These are phyloP conservation scores for Sanghuangporus baumii DNA, from an alignment of 1,284 basidiomycete genomes.

Conservation along the genomic window DNA sequence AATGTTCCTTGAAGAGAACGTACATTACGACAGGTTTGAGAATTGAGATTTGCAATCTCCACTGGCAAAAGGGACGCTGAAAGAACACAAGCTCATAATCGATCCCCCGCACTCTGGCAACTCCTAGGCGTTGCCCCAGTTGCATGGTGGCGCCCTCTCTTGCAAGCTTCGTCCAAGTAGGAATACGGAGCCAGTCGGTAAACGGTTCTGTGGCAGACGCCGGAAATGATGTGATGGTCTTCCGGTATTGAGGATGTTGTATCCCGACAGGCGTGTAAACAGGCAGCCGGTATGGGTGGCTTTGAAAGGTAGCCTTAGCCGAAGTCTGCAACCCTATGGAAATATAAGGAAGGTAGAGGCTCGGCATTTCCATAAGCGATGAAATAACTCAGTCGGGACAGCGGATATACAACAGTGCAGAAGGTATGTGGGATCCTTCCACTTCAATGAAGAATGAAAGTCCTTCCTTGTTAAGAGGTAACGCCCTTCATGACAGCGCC, in stretches of 20 bases:
- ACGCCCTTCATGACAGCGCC: too few relatives aligned
- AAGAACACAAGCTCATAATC: too few relatives aligned
- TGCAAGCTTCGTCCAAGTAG: not conserved
- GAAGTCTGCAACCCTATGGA: not conserved
- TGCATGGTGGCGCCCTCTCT: not conserved
- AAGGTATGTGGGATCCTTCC: too few relatives aligned
- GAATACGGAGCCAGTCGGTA: not conserved
- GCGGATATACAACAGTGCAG: too few relatives aligned
- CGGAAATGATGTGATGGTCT: not conserved
- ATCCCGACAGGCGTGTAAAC: not conserved
- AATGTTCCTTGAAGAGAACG: too few relatives aligned
- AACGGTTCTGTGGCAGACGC: not conserved
- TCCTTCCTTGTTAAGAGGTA: too few relatives aligned
- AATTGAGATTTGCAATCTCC: too few relatives aligned
- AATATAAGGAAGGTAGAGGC: not conserved
- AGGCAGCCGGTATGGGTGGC: not conserved
- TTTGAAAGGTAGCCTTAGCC: not conserved
- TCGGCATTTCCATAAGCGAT: not conserved
- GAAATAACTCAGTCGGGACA: not conserved
- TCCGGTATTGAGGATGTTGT: not conserved
- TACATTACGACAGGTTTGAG: too few relatives aligned
- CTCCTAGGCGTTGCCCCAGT: not conserved
- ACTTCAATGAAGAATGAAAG: too few relatives aligned
- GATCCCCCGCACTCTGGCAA: not conserved
- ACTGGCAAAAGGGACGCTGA: too few relatives aligned